Percentiles rank a stretch among this genome's conserved stretches.
Evolutionary conservation across 805 yeast species (phyloP).

Genomic region (Ogataea polymorpha): DNA sequence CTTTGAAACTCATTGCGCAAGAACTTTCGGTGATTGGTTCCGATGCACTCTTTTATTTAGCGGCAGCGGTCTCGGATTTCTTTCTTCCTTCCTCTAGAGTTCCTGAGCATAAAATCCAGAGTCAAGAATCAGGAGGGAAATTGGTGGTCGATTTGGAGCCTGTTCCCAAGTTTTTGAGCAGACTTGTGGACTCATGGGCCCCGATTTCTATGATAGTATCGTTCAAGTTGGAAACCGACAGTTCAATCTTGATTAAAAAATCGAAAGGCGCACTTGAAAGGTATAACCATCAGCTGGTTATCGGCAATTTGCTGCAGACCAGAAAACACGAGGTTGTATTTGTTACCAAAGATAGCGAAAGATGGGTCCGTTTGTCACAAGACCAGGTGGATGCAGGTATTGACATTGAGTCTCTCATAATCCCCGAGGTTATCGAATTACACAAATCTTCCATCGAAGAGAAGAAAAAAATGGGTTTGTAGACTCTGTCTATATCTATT

Average conservation of each 20-base stretch:
- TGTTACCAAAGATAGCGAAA: conserved; percentile 50
- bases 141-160: conserved; percentile 86
- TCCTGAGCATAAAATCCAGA: conserved; percentile 94
- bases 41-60: conserved; percentile 75
- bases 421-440: conserved; percentile 67
- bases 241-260: conserved; percentile 63
- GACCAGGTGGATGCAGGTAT: conserved; percentile 37
- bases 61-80: conserved; percentile 98
- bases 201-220: conserved; percentile 92
- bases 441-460: conserved; percentile 63
- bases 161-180: conserved; percentile 87
- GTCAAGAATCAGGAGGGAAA: conserved; percentile 66
- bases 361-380: conserved; percentile 51
- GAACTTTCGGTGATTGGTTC: conserved; percentile 53
- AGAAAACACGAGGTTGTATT: conserved; percentile 86
- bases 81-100: conserved; percentile 81
- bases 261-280: conserved; percentile 76
- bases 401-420: conserved; percentile 76
- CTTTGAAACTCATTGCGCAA: conserved; percentile 65
- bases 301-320: conserved; percentile 88
- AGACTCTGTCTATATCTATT: conserved; percentile 3
- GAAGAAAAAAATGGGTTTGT: conserved; percentile 26
- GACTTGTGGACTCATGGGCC: conserved; percentile 92
- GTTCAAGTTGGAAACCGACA: conserved; percentile 91
- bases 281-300: conserved; percentile 90